Base-by-base conservation (phyloP, 495 filamentous ascomycete genomes). In the Aspergillus cavernicola region DNA sequence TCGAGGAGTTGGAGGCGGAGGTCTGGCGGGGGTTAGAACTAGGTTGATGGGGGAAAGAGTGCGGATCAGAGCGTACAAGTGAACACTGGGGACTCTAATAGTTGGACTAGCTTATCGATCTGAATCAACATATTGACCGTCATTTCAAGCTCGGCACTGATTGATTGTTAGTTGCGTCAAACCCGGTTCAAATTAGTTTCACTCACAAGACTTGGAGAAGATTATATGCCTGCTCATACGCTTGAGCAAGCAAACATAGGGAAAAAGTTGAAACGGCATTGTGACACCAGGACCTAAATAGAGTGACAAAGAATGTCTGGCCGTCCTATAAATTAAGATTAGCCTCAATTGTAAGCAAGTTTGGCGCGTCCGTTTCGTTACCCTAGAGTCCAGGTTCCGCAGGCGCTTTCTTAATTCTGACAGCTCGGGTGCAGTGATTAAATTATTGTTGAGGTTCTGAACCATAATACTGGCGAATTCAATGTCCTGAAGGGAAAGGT, bases 381-480 rank as follows among this genome's bases (percentile, higher is more conserved):
- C 89, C 69, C 84, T 88, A 0, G 88, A 88, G 65, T 97, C 93
- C 10, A 96, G 76, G 64, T 93, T 97, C 23, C 92, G 80, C 41
- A 99, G 76, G 16, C 93, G 79, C 66, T 95, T 96, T 39, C 95
- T 81, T 38, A 99, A 74, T 45, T 96, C 95, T 0, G 89, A 84
- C 28, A 99, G 77, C 64, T 99, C 91, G 0, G 95, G 95, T 0
- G 95, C 95, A 10, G 95, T 99, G 58, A 97, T 97, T 16, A 99
- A 80, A 58, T 97, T 99, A 62, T 99, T 99, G 70, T 99, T 99
- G 38, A 99, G 77, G 66, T 97, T 97, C 63, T 97, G 95, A 22
- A 99, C 90, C 95, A 99, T 99, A 60, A 97, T 99, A 58, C 92
- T 96, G 15, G 95, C 91, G 68, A 99, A 99, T 65, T 97, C 95